Base-by-base conservation (phyloP, 768 basidiomycete species). In the Serendipita sp. region DNA sequence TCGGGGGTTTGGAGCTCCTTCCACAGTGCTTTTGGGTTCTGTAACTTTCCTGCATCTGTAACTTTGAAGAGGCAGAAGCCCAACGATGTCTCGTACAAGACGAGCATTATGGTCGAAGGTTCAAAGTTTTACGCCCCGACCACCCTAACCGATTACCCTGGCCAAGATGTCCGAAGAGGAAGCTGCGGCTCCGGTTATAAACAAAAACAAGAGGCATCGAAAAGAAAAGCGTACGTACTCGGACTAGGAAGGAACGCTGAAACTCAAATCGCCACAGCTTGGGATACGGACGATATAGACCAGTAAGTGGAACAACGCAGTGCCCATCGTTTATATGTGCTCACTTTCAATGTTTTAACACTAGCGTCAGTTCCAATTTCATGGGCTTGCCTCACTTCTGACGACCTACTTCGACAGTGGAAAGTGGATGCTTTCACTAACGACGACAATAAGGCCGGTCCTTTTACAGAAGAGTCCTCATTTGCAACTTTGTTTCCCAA, bases 211-310 rank as follows among this genome's bases (percentile, higher is more conserved):
- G 77, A 78, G 83, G 51, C 87, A 91, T 73, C 81, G 93, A 67
- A 96, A 96, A 73, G 93, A 96, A 5, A 98, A 98, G 76, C 94
- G 94, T 95, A 71, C 72, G 91, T 76, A 7, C 46, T 35, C 1
- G 23, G 18, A 8, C 30, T 63, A 41, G 5, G 56, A 23, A 23
- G 11, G 44, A 45, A 30, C 30, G 2, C 5, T 65, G 36, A 66
- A 63, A 70, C 63, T 69, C 35, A 64, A 68, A 44, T 30, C 48
- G 41, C 1, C 35, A 52, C 67, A 97, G 95, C 94, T 71, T 98
- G 95, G 95, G 95, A 98, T 72, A 97, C 94, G 48, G 94, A 97
- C 74, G 95, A 96, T 70, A 92, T 97, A 75, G 90, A 97, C 80
- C 94, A 96, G 92, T 95, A 73, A 85, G 92, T 74, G 5, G 16